These are phyloP conservation scores for Cutaneotrichosporon arboriforme DNA, from an alignment of 1,284 basidiomycete species.

Conservation along the genomic window DNA sequence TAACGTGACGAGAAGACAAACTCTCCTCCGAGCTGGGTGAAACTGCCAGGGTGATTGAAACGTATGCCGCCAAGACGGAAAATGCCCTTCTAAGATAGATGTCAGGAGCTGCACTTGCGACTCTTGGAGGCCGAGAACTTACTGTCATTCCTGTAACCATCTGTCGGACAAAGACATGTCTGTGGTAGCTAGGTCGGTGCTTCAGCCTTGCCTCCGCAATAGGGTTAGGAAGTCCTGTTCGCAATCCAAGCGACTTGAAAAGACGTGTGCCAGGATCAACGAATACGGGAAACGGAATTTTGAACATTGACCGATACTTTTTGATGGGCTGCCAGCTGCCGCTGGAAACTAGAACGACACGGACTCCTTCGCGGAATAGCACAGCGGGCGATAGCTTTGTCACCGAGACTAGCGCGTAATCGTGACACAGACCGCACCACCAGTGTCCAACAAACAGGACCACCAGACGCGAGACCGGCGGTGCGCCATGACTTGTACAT, in stretches of 20 bases:
- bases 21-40: constrained; percentile 47
- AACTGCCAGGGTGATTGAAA: constrained; percentile 37
- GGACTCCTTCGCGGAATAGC: constrained; percentile 33
- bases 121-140: neutral
- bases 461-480: constrained; percentile 20
- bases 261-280: constrained; percentile 40
- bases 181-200: constrained; percentile 8
- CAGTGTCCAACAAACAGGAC: constrained; percentile 45
- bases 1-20: constrained; percentile 37
- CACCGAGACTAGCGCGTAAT: constrained; percentile 43
- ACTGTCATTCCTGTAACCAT: constrained; percentile 6
- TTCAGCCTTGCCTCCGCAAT: constrained; percentile 5
- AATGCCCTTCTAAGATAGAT: neutral
- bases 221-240: constrained; percentile 2
- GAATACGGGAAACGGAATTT: constrained; percentile 45
- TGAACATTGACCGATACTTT: constrained; percentile 40
- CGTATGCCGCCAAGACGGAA: constrained; percentile 6
- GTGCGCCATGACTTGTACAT: neutral
- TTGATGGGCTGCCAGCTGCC: constrained; percentile 47
- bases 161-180: constrained; percentile 3
- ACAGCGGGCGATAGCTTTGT: constrained; percentile 35
- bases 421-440: constrained; percentile 48
- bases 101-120: neutral
- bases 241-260: constrained; percentile 43
- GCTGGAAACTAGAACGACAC: constrained; percentile 40